These are phyloP conservation scores for Picea sitchensis DNA, from an alignment of 75 land plant genomes.

Conservation along the genomic window DNA sequence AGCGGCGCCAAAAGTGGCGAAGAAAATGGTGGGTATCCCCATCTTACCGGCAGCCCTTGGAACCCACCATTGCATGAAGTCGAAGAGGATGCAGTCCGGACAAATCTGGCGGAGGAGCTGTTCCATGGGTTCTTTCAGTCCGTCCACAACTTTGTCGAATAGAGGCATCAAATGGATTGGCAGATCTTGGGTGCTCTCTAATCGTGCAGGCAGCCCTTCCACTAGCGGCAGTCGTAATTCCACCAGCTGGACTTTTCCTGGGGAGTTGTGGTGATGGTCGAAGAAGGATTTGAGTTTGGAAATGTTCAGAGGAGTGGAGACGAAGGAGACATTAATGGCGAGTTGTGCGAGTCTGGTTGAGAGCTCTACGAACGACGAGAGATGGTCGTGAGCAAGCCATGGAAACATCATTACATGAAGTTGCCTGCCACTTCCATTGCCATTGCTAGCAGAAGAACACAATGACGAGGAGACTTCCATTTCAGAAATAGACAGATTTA, in stretches of 20 bases:
- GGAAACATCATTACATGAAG: slow-evolving; percentile 27
- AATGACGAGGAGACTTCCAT: too few relatives aligned
- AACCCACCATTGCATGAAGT: slow-evolving; percentile 52
- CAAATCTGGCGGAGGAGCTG: slow-evolving; percentile 15
- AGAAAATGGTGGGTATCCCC: slow-evolving; percentile 9
- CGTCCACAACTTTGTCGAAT: slow-evolving; percentile 17
- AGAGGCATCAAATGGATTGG: slow-evolving; percentile 8
- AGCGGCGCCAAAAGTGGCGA: slow-evolving; percentile 31
- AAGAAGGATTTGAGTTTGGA: slow-evolving; percentile 10
- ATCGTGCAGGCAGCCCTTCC: slow-evolving; percentile 32
- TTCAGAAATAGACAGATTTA: too few relatives aligned
- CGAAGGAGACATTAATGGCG: slow-evolving; percentile 33
- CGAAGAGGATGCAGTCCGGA: slow-evolving; percentile 49
- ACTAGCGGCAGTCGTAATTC: slow-evolving; percentile 29
- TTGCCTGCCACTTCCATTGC: background rate
- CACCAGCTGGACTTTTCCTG: slow-evolving; percentile 11
- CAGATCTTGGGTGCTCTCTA: slow-evolving; percentile 28
- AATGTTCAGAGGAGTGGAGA: slow-evolving; percentile 30
- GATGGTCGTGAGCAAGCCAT: slow-evolving; percentile 34
- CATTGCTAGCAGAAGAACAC: too few relatives aligned
- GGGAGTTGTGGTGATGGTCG: background rate
- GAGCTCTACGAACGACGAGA: slow-evolving; percentile 36
- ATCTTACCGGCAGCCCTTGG: slow-evolving; percentile 17
- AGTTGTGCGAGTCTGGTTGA: slow-evolving; percentile 22
- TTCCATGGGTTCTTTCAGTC: slow-evolving; percentile 26